A percentile compares a stretch with the other conserved stretches of the same genome.
Conservation (phyloP, 2,329 filamentous ascomycete species). For the Diaporthe destruens region DNA sequence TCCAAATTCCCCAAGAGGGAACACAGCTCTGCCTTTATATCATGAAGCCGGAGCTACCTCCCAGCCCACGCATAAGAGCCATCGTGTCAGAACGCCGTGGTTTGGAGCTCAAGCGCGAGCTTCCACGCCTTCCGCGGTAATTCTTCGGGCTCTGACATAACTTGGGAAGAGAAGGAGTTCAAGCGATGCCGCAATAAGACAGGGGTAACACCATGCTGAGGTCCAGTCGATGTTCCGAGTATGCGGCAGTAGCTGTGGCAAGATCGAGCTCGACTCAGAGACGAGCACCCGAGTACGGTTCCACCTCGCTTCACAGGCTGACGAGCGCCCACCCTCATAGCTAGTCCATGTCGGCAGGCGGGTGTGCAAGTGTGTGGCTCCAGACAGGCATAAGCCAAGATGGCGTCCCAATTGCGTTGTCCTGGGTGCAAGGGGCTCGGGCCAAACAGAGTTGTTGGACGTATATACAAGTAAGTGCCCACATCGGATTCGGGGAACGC, state of each 20-base stretch:
- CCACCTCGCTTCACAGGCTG: slow-evolving; percentile 14
- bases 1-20: not conserved
- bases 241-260: slow-evolving; percentile 6
- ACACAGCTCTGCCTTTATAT: slow-evolving; percentile 20
- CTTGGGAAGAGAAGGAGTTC: not conserved
- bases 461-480: slow-evolving; percentile 17
- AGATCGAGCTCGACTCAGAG: slow-evolving; percentile 7
- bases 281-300: slow-evolving; percentile 5
- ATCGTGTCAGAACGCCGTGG: slow-evolving; percentile 26
- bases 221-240: not conserved
- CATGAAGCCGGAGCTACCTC: slow-evolving; percentile 10
- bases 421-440: slow-evolving; percentile 10
- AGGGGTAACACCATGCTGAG: slow-evolving; percentile 15
- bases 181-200: slow-evolving; percentile 28
- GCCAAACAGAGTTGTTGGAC: not conserved
- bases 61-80: slow-evolving; percentile 8
- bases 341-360: slow-evolving; percentile 18
- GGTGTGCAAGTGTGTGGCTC: slow-evolving; percentile 28
- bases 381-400: slow-evolving; percentile 26
- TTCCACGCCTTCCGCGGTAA: slow-evolving; percentile 14
- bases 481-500: slow-evolving; percentile 28
- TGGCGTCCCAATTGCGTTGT: slow-evolving; percentile 17
- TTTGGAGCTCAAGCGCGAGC: slow-evolving; percentile 18
- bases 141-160: slow-evolving; percentile 12
- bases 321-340: slow-evolving; percentile 2